These are phyloP conservation scores for Cyclaneusma minus DNA, from an alignment of 2,329 filamentous ascomycete species.

Conservation along the genomic window DNA sequence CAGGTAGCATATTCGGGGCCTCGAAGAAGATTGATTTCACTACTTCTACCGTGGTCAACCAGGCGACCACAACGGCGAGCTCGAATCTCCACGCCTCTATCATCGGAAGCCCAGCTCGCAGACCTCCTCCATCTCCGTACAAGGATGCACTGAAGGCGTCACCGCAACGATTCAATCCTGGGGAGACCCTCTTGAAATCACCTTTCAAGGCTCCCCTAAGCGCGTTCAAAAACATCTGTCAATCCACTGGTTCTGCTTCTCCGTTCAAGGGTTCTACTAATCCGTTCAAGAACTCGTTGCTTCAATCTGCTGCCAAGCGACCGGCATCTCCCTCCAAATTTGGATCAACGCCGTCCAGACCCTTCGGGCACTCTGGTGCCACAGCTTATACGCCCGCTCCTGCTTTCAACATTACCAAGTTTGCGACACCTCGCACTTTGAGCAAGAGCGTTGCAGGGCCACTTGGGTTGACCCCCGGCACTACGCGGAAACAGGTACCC, in stretches of 20 bases:
- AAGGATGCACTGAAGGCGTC: slow-evolving; percentile 41
- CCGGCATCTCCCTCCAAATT: slow-evolving; percentile 15
- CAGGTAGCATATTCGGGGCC: slow-evolving; percentile 16
- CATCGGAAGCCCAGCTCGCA: slow-evolving; percentile 39
- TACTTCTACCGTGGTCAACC: slow-evolving; percentile 16
- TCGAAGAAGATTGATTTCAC: slow-evolving; percentile 22
- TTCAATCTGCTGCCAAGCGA: slow-evolving; percentile 18
- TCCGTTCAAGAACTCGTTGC: slow-evolving; percentile 9
- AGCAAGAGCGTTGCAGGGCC: slow-evolving; percentile 4
- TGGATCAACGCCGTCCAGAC: slow-evolving; percentile 11
- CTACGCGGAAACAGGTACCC: no score
- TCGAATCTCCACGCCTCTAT: slow-evolving; percentile 23
- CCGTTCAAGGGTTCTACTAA: slow-evolving; percentile 14
- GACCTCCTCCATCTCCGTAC: slow-evolving; percentile 32
- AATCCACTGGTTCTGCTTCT: slow-evolving; percentile 4
- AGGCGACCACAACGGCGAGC: slow-evolving; percentile 14
- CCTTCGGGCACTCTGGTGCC: no score
- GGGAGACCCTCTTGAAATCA: slow-evolving; percentile 13
- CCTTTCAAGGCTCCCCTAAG: slow-evolving; percentile 15
- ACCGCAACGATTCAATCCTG: slow-evolving; percentile 27
- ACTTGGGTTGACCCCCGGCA: no score
- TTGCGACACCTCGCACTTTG: slow-evolving; percentile 15
- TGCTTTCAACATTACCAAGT: slow-evolving; percentile 16
- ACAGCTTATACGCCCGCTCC: slow-evolving; percentile 14
- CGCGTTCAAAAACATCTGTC: slow-evolving; percentile 9